Base-by-base conservation (phyloP, 2,329 filamentous ascomycete species). In the Diaporthe vaccinii region DNA sequence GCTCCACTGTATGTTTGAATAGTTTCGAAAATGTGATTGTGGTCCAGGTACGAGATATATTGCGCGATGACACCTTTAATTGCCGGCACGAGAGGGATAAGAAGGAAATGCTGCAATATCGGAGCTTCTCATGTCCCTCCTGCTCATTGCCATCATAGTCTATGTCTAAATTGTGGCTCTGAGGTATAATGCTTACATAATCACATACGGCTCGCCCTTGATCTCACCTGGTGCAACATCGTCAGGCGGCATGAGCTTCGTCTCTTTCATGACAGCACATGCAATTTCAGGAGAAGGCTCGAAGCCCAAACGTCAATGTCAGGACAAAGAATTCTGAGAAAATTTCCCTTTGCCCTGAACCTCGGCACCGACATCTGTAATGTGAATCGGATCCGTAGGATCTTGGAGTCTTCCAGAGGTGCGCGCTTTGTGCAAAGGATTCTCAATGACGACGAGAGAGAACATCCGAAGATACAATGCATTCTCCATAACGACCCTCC, bases 311-410 rank as follows among this genome's bases (percentile, higher is more conserved):
- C 25, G 31, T 46, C 25, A 34, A 73, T 76, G 75, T 73, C 75
- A 58, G 59, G 69, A 49, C 44, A 51, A 5, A 73, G 73, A 17
- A 49, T 59, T 36, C 6, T 76, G 57, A 73, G 55, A 15, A 76
- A 25, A 44, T 95, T 96, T 79, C 92, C 93, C 1, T 86, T 91
- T n/a, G 86, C 91, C 1, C 81, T 96, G 20, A 88, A 89, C 67
- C 86, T 98, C 71, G 95, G 95, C 75, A 96, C 91, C 65, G 95
- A 98, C 82, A 93, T 98, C 74, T 95, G 94, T 83, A 88, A 89
- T 74, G 89, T 95, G 74, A 84, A 88, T 0, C 91, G 95, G 73
- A 91, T 98, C 75, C 84, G 86, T 76, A 82, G 83, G 28, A 86
- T 95, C 70, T 83, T 96, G 71, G 82, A 81, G 25, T 82, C 85